A percentile compares a stretch with the other conserved stretches of the same genome.
Evolutionary conservation across 1,284 basidiomycete genomes (phyloP).

Genomic region (Leccinum subrobustum): DNA sequence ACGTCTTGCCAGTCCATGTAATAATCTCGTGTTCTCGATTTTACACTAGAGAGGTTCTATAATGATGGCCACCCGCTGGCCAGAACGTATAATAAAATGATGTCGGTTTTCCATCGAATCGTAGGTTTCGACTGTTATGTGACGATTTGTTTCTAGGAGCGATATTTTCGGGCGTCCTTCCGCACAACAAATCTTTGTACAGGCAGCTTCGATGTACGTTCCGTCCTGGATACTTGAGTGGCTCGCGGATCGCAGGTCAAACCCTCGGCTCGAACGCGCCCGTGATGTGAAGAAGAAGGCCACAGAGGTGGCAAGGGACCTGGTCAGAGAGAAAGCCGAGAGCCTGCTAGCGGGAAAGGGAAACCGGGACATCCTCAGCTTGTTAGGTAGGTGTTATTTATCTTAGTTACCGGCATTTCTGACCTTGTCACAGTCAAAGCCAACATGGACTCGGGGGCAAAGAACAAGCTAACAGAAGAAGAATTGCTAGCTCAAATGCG

Average conservation of each 20-base stretch:
- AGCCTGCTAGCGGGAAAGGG: slow-evolving; percentile 32
- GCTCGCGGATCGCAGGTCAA: slow-evolving; percentile 37
- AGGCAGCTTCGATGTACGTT: slow-evolving; percentile 19
- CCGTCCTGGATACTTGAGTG: slow-evolving; percentile 35
- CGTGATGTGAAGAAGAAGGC: slow-evolving; percentile 28
- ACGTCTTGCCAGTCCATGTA: too few relatives aligned
- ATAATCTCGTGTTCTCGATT: too few relatives aligned
- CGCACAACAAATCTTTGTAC: slow-evolving; percentile 21
- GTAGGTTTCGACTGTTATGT: background rate
- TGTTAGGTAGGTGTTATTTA: slow-evolving; percentile 30
- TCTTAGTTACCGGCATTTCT: background rate
- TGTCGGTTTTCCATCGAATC: slow-evolving; percentile 28
- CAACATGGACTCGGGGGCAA: slow-evolving; percentile 46
- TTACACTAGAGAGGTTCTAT: too few relatives aligned
- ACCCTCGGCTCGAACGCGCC: slow-evolving; percentile 36
- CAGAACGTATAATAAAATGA: slow-evolving; percentile 32
- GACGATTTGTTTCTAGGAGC: slow-evolving; percentile 11
- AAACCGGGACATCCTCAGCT: slow-evolving; percentile 41
- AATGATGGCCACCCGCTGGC: slow-evolving; percentile 39
- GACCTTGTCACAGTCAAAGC: slow-evolving; percentile 44
- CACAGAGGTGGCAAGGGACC: slow-evolving; percentile 37
- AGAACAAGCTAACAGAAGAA: slow-evolving; percentile 44
- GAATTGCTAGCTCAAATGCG: slow-evolving; percentile 58
- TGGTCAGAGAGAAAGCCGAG: slow-evolving; percentile 44
- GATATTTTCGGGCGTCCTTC: slow-evolving; percentile 29